Evolutionary conservation across 2,329 filamentous ascomycete genomes (phyloP).

Genomic region (Grosmannia huntii): DNA sequence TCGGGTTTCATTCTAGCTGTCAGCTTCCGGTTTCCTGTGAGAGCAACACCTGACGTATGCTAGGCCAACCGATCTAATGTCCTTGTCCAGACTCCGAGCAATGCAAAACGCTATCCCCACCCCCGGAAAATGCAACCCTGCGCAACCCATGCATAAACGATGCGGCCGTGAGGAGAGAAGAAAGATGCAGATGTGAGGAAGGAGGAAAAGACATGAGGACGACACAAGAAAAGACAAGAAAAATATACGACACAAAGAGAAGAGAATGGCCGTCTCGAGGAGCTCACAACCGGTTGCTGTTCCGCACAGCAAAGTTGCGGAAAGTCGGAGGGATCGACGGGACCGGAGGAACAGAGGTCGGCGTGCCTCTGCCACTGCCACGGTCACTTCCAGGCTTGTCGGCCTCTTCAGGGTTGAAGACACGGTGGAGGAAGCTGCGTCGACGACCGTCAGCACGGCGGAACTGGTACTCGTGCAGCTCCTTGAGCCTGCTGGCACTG

Average conservation of each 20-base stretch:
- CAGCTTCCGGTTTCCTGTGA: neutral
- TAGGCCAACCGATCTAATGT: neutral
- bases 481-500: neutral
- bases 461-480: conserved; percentile 16
- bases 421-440: conserved; percentile 26
- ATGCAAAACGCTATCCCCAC: conserved; percentile 3
- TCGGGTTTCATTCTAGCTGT: neutral
- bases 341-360: neutral
- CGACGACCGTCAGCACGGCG: conserved; percentile 17
- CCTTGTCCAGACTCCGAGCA: conserved; percentile 7
- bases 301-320: neutral
- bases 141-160: neutral
- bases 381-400: neutral
- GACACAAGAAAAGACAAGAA: neutral
- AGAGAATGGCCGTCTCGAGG: neutral
- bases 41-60: neutral
- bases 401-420: conserved; percentile 18
- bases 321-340: conserved; percentile 3
- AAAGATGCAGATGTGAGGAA: neutral
- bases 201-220: neutral
- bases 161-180: neutral
- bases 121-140: neutral
- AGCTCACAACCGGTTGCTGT: conserved; percentile 4
- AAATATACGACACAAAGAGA: neutral
- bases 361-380: neutral